These are phyloP conservation scores for Takashimella koratensis DNA, from an alignment of 1,284 basidiomycete species.

Conservation along the genomic window DNA sequence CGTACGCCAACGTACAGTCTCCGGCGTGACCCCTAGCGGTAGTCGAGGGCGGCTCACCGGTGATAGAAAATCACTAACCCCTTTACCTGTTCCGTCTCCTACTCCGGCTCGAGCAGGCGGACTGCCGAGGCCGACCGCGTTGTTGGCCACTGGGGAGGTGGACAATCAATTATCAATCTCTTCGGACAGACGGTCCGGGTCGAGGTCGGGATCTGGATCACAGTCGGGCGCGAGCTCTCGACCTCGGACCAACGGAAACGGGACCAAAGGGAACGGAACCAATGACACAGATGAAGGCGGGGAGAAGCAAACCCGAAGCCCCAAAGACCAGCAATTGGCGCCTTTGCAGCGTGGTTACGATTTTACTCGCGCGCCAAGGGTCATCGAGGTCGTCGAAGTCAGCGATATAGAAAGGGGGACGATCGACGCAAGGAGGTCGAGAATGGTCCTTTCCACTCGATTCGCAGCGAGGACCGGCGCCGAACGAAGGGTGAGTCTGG, in stretches of 20 bases:
- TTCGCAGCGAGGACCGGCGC: slow-evolving; percentile 45
- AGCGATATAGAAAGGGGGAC: slow-evolving; percentile 34
- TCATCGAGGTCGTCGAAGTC: slow-evolving; percentile 28
- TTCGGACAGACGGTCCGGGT: too few relatives aligned
- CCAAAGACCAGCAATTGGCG: slow-evolving; percentile 7
- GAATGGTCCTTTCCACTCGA: slow-evolving; percentile 46
- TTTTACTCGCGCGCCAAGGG: slow-evolving; percentile 14
- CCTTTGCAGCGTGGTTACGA: too few relatives aligned
- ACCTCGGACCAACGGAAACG: background rate
- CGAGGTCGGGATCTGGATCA: too few relatives aligned
- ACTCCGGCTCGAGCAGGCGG: too few relatives aligned
- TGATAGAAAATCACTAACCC: background rate
- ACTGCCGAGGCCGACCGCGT: too few relatives aligned
- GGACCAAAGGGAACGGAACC: background rate
- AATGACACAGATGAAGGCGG: too few relatives aligned
- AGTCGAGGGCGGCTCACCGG: too few relatives aligned
- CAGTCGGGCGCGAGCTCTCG: too few relatives aligned
- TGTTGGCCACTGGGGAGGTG: too few relatives aligned
- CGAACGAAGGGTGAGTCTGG: slow-evolving; percentile 42
- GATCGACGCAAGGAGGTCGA: slow-evolving; percentile 26
- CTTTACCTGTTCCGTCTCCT: background rate
- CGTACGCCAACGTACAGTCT: background rate
- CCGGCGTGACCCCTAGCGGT: background rate
- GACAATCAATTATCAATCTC: too few relatives aligned
- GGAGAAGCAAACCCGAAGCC: too few relatives aligned